Evolutionary conservation across 768 basidiomycete genomes (phyloP).

Genomic region (Mycena maculata): DNA sequence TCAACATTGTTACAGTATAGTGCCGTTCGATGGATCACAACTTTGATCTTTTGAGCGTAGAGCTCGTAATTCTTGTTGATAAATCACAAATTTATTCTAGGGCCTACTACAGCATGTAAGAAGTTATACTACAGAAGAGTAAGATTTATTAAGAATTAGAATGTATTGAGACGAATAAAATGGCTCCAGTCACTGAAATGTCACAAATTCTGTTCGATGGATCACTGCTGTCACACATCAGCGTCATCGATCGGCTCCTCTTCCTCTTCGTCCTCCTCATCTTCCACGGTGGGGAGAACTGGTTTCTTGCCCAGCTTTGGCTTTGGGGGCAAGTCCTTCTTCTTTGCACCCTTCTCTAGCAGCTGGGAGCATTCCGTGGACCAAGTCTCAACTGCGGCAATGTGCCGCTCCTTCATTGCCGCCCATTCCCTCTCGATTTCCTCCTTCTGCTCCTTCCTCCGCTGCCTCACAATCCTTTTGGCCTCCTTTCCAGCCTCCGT

Average conservation of each 20-base stretch:
- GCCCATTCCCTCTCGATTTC: constrained; percentile 10
- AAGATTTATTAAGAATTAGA: too few species aligned
- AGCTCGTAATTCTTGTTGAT: too few species aligned
- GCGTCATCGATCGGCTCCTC: constrained; percentile 19
- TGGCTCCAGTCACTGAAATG: too few species aligned
- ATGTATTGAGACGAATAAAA: too few species aligned
- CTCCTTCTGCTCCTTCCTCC: background rate
- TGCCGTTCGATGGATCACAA: too few species aligned
- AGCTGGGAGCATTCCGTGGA: constrained; percentile 1
- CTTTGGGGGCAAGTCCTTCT: too few species aligned
- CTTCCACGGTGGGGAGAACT: constrained; percentile 21
- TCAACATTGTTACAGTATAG: too few species aligned
- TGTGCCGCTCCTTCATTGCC: constrained; percentile 6
- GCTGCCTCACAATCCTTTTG: background rate
- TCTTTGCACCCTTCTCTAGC: constrained; percentile 33
- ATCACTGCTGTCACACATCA: constrained; percentile 15
- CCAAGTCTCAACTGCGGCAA: background rate
- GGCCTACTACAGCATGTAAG: too few species aligned
- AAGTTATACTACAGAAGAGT: too few species aligned
- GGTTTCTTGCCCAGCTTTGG: too few species aligned
- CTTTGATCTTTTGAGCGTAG: too few species aligned
- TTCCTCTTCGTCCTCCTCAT: constrained; percentile 21
- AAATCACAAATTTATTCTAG: too few species aligned
- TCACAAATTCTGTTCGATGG: constrained; percentile 10
- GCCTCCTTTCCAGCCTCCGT: constrained; percentile 15